Base-by-base conservation (phyloP, 1,284 basidiomycete species). In the Fomitopsis pinicola region DNA sequence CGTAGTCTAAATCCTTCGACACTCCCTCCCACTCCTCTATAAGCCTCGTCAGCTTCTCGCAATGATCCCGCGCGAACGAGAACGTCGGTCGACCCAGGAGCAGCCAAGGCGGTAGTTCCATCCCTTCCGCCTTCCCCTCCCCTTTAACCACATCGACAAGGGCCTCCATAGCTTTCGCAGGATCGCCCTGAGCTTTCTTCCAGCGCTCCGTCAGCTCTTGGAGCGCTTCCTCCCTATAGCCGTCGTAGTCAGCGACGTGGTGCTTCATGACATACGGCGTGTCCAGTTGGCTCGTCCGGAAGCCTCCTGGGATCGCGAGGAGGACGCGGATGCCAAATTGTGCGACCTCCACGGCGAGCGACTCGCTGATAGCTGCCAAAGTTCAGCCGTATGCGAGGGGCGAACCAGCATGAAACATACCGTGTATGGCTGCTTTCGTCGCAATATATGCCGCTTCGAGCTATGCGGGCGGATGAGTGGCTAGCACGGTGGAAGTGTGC, bases 131-230 rank as follows among this genome's bases (percentile, higher is more conserved):
- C 44, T 55, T 52, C 42, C 73, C 73, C 66, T 86, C 83, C 3
- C 80, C 82, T 62, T 77, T 69, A 7, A 86, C 82, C 38, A 85
- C 77, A 63, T 87, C 85, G 15, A 85, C 80, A n/a, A 87, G 70
- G 6, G 77, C 75, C 50, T 80, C 76, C 76, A 82, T 82, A 2
- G 81, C 85, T 67, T 83, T 84, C 26, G 70, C 67, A 0, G 84
- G 84, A 68, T 87, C 83, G 0, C 84, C 84, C 50, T 72, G 76
- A 62, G 82, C 77, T n/a, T 71, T 75, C 6, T 79, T 79, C 9
- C 78, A 68, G 4, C 80, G 65, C 1, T 70, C 65, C 3, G 59
- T 64, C 60, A 79, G 80, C 57, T 62, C 64, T 44, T 66, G 67
- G 54, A 67, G 60, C n/a, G 67, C 67, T 15, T 59, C 61, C 26